A percentile compares a stretch with the other conserved stretches of the same genome.
phyloP scores from a whole-genome alignment of 2,329 filamentous ascomycete species.

The Trichophyton benhamiae region DNA sequence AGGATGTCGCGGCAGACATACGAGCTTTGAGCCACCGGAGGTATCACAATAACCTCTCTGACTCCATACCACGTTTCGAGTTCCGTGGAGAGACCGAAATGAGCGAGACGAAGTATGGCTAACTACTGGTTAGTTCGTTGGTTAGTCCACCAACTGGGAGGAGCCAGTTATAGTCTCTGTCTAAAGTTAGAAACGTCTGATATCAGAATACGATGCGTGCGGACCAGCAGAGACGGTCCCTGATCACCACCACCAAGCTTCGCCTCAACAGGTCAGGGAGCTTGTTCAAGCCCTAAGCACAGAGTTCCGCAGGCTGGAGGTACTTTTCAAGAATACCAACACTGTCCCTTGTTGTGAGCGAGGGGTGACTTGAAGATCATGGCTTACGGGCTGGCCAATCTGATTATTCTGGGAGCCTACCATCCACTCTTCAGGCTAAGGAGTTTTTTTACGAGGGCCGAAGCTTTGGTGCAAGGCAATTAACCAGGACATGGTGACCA shows the following conservation, averaged over 20 bases:
- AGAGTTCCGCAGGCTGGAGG: not conserved
- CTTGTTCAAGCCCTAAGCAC: not conserved
- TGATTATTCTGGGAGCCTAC: not conserved
- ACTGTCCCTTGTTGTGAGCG: not conserved
- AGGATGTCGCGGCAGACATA: not conserved
- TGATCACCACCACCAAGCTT: slow-evolving; percentile 1
- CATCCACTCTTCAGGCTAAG: not conserved
- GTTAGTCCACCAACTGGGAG: not conserved
- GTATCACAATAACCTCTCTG: not conserved
- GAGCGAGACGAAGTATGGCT: too few species aligned
- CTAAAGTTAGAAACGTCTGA: not conserved
- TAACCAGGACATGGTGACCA: not conserved
- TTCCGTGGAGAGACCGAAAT: not conserved
- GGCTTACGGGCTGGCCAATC: not conserved
- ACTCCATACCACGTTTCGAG: not conserved
- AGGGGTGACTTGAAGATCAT: not conserved
- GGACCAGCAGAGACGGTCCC: not conserved
- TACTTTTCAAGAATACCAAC: not conserved
- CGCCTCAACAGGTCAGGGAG: not conserved
- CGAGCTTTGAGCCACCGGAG: not conserved
- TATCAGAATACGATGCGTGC: not conserved
- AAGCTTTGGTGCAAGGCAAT: not conserved
- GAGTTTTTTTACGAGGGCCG: not conserved
- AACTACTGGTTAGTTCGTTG: too few species aligned
- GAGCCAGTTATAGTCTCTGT: not conserved